Evolutionary conservation across 192 early-diverging fungal genomes (phyloP), one percentile per base, ranked within the genome.

Genomic region (Thamnidium elegans): DNA sequence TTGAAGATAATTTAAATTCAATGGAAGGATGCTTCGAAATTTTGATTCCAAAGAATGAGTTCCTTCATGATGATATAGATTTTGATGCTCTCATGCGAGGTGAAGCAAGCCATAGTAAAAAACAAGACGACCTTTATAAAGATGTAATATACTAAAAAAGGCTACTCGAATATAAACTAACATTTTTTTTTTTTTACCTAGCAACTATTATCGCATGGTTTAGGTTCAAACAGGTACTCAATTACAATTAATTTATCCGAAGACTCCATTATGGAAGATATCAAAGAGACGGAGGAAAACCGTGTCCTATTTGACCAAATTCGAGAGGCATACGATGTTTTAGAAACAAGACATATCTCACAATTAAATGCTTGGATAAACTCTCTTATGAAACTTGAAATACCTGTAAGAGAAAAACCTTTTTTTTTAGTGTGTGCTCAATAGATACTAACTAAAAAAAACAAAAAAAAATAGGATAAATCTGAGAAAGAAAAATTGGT

Each of bases 151-250:
- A 39, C 3, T 21, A 3, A 44, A 7, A n/a, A 13, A 30, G 4
- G 10, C 26, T 45, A 10, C 14, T 3, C 15, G n/a, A 6, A 31
- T 54, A 31, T 15, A 48, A 19, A 48, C 47, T 17, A 26, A 11
- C 23, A 19, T 17, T 17, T 23, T 17, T 11, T 11, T 3, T 52
- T 21, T 30, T 30, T 2, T 7, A 50, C 4, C 46, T 36, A 72
- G 62, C 43, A 31, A 17, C 53, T 68, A 11, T 21, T 55, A 54
- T 73, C 80, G 14, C 74, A 83, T 17, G 84, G 85, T 14, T 80
- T 90, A 65, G 86, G 84, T 3, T 81, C 83, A 10, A 81, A 78
- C 55, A 80, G 85, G 1, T 86, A 88, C 36, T 73, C 68, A 19
- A 73, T 90, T 36, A 76, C 79, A n/a, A 73, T 88, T 59, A 63